Evolutionary conservation across 805 yeast genomes (phyloP).

Genomic region (Ogataea chonburiensis): DNA sequence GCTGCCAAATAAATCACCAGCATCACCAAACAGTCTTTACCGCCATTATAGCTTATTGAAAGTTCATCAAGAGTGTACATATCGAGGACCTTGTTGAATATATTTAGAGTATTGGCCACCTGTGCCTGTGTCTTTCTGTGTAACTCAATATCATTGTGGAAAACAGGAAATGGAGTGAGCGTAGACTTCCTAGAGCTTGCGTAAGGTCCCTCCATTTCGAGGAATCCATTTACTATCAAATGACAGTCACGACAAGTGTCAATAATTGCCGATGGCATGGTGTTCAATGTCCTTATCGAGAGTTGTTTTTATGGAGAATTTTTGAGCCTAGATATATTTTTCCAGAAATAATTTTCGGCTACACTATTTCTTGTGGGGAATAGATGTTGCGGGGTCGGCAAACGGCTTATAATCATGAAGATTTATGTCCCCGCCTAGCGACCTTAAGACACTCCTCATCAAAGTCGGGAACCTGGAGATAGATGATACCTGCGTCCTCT

Average conservation of each 20-base stretch:
- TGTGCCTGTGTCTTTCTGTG: constrained; percentile 26
- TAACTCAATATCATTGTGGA: constrained; percentile 16
- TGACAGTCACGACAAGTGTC: constrained; percentile 27
- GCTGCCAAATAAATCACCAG: constrained; percentile 69
- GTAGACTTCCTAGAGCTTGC: constrained; percentile 2
- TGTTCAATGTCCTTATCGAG: background rate
- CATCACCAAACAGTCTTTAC: constrained; percentile 94
- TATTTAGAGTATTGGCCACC: constrained; percentile 23
- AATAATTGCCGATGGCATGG: constrained; percentile 18
- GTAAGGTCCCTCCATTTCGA: constrained; percentile 16
- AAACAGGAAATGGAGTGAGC: constrained; percentile 16
- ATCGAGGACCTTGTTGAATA: constrained; percentile 22
- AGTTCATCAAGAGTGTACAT: constrained; percentile 43
- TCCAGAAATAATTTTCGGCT: constrained; percentile 12
- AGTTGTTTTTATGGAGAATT: constrained; percentile 1
- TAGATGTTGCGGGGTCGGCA: constrained; percentile 6
- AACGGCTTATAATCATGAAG: too few relatives aligned
- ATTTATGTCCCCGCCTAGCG: constrained; percentile 72
- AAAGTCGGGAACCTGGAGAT: constrained; percentile 78
- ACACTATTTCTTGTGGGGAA: constrained; percentile 7
- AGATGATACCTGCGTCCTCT: constrained; percentile 57
- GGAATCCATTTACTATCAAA: constrained; percentile 16
- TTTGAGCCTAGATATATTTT: constrained; percentile 5
- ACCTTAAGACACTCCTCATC: constrained; percentile 66
- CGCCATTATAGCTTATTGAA: constrained; percentile 91